Conservation (phyloP, 2,329 filamentous ascomycete genomes). For the Coniochaeta prunicola region DNA sequence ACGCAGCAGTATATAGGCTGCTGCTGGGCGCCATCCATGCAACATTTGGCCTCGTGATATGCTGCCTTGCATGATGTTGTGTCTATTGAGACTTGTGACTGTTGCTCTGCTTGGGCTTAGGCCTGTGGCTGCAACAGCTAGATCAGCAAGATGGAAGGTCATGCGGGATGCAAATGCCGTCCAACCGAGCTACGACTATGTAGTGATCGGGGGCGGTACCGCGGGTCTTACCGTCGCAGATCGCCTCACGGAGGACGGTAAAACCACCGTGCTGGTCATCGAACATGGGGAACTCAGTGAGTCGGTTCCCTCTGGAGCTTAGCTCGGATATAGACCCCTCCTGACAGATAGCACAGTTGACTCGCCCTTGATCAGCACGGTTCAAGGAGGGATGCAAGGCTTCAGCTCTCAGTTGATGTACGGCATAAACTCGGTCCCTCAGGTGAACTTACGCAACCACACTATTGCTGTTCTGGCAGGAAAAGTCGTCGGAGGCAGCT, state of each 20-base stretch:
- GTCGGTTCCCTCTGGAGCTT: background rate
- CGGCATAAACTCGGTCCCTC: slow-evolving; percentile 20
- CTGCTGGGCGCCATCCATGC: background rate
- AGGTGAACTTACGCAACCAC: slow-evolving; percentile 17
- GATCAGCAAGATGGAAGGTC: background rate
- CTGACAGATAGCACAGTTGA: slow-evolving; percentile 8
- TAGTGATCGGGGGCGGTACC: background rate
- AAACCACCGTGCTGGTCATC: slow-evolving; percentile 11
- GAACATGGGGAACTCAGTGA: slow-evolving; percentile 12
- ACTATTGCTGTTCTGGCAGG: slow-evolving; percentile 14
- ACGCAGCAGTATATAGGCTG: background rate
- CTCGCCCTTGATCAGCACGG: slow-evolving; percentile 11
- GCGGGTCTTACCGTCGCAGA: background rate
- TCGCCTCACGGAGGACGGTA: background rate
- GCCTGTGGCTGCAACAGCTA: background rate
- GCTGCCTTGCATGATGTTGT: too few species aligned
- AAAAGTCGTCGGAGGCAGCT: slow-evolving; percentile 27
- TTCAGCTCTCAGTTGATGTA: slow-evolving; percentile 14
- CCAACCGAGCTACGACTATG: background rate
- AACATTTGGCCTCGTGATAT: background rate
- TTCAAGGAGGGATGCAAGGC: slow-evolving; percentile 11
- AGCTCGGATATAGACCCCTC: background rate
- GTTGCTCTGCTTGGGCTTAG: background rate
- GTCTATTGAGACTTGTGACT: background rate
- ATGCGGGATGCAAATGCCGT: background rate